Percentiles rank a stretch among this genome's conserved stretches.
Conservation (phyloP, 2,329 filamentous ascomycete species). For the Coniochaeta hoffmannii region DNA sequence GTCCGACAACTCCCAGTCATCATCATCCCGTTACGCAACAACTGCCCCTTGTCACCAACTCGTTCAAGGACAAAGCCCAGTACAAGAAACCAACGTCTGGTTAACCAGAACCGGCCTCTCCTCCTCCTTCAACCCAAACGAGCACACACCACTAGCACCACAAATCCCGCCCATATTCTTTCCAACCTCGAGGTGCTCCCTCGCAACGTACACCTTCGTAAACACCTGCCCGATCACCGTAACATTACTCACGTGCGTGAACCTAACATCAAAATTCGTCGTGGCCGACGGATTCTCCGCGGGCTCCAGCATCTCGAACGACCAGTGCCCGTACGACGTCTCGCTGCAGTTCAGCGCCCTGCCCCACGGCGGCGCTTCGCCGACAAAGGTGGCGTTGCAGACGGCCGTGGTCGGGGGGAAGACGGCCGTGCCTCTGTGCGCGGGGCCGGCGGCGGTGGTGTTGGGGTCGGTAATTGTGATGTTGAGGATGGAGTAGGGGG, state of each 20-base stretch:
- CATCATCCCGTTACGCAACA: no score
- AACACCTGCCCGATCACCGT: conserved; percentile 7
- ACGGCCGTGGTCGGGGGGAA: conserved; percentile 14
- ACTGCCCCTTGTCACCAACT: no score
- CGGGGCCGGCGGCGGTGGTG: conserved; percentile 12
- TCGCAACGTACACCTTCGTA: conserved; percentile 12
- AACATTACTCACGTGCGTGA: conserved; percentile 13
- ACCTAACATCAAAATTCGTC: conserved; percentile 15
- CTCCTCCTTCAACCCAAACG: conserved; percentile 9
- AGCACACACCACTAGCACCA: conserved; percentile 8
- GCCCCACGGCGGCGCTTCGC: conserved; percentile 7
- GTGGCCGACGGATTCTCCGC: conserved; percentile 8
- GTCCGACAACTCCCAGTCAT: no score
- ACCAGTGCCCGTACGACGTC: conserved; percentile 15
- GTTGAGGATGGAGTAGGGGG: conserved; percentile 11
- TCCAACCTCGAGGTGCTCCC: conserved; percentile 15
- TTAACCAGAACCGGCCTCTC: conserved; percentile 4
- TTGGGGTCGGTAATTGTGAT: conserved; percentile 19
- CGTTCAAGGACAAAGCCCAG: neutral
- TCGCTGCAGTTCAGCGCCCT: conserved; percentile 10
- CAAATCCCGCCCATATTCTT: conserved; percentile 9
- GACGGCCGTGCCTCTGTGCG: conserved; percentile 6
- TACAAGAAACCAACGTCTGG: neutral
- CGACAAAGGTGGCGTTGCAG: conserved; percentile 18
- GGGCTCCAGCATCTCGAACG: conserved; percentile 15